Evolutionary conservation across 768 basidiomycete genomes (phyloP), one percentile per base, ranked within the genome.

Genomic region (Mycena vitilis): DNA sequence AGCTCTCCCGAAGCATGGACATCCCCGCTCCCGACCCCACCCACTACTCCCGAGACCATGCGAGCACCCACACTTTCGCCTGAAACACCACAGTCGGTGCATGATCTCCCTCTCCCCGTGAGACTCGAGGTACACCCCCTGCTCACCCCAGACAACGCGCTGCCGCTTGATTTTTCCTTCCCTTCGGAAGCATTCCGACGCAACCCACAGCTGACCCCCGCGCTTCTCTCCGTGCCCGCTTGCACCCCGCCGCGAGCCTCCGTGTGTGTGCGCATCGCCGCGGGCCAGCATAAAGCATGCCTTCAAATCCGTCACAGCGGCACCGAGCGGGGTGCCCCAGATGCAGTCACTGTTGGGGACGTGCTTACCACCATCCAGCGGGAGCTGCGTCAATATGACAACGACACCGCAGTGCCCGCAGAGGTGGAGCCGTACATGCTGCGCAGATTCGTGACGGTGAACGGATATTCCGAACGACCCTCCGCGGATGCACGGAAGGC

Each of bases 401-500:
- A 44, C 7, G 48, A 55, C 37, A 16, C 47, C 9, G 44, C 42
- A 0, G 30, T 30, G 30, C 60, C 69, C 8, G 30, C 47, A 18
- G 60, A 47, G 9, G 51, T 60, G 0, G 48, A 5, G 37, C 55
- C 56, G 4, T 70, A 70, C 56, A 53, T 52, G 49, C 55, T 16
- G 23, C 69, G 69, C 37, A 48, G 69, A n/a, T 59, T 70, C n/a
- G 59, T 8, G 18, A 66, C 69, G 1, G 69, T 70, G 15, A 66
- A 66, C n/a, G 69, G 65, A 0, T 70, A 57, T 45, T 58, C 47
- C 15, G 37, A n/a, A 5, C 22, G 45, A 23, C 59, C 59, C 48
- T 47, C 34, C 7, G 15, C 63, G 23, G 16, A 23, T 2, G 37
- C 10, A 13, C 34, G 59, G 36, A 52, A 48, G 4, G 57, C 49